Base-by-base conservation (phyloP, 495 filamentous ascomycete genomes). In the Apiosordaria backusii region DNA sequence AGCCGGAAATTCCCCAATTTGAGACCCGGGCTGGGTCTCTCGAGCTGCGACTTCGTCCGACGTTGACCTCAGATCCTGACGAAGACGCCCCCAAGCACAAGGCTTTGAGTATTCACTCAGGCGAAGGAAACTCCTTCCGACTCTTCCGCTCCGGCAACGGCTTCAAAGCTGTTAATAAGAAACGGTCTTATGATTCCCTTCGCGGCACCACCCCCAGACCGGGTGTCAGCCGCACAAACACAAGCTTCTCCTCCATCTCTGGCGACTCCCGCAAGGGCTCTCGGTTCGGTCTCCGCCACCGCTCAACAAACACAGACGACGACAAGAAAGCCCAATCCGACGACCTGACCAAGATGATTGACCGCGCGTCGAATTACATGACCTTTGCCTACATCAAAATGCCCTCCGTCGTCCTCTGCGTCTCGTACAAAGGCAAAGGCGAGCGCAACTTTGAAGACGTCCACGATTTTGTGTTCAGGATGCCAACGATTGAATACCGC, bases 311-410 rank as follows among this genome's bases (percentile, higher is more conserved):
- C 13, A 45, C 35, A 15, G 75, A 78, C 4, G 74, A 76, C 6
- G 75, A 79, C 18, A 82, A 84, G 71, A 82, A 80, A 52, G 83
- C 85, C 5, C 35, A 15, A 45, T 91, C 90, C 0, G 96, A 98
- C 72, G 96, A 99, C 70, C 79, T 99, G n/a, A 92, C 93, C 2
- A 93, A 97, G 79, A 99, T 99, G 95, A 93, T 99, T 75, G 88
- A 89, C 59, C 88, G 95, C 29, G 95, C 95, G 6, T 95, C 90
- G 22, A 97, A 94, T 74, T 98, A 95, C 79, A 97, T 97, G 92
- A 97, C 93, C 0, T 86, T 99, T 25, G 89, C 94, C 19, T 96
- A 95, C 72, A 92, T 98, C 74, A 95, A 93, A 78, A 91, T 98
- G 60, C 91, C 93, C 1, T 93, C 91, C 67, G 93, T 98, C 57